These are phyloP conservation scores for Aegle marmelos DNA, from an alignment of 345 rosid species.

Conservation along the genomic window DNA sequence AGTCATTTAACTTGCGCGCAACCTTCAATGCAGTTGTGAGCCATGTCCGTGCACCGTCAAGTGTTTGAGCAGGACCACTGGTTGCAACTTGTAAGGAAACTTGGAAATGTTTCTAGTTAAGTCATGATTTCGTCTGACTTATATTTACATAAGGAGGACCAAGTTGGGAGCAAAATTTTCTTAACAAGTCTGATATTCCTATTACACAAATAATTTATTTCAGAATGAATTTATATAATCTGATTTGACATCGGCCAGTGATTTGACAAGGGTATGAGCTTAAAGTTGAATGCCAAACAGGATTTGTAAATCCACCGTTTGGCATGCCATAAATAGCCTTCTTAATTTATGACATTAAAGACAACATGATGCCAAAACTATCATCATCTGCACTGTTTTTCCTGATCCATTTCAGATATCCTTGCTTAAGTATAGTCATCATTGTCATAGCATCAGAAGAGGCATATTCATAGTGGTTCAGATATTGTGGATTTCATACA, in stretches of 20 bases:
- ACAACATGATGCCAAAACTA: background rate
- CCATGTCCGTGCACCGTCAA: background rate
- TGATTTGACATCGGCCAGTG: background rate
- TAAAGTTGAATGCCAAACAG: background rate
- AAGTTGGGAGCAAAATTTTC: background rate
- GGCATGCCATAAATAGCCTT: background rate
- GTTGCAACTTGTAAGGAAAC: background rate
- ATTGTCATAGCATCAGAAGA: background rate
- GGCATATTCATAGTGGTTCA: background rate
- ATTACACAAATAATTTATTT: background rate
- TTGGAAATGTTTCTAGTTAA: background rate
- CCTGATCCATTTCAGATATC: background rate
- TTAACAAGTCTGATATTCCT: background rate
- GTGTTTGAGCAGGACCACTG: background rate
- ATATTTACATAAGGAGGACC: background rate
- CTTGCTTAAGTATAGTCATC: background rate
- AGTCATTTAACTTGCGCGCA: background rate
- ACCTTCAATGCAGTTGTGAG: background rate
- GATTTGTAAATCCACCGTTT: background rate
- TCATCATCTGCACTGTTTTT: background rate
- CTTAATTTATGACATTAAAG: background rate
- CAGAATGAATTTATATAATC: background rate
- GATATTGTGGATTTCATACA: background rate
- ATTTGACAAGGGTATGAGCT: background rate
- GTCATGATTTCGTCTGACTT: background rate